Base-by-base conservation (phyloP, 2,329 filamentous ascomycete genomes). In the Sclerotinia nivalis region DNA sequence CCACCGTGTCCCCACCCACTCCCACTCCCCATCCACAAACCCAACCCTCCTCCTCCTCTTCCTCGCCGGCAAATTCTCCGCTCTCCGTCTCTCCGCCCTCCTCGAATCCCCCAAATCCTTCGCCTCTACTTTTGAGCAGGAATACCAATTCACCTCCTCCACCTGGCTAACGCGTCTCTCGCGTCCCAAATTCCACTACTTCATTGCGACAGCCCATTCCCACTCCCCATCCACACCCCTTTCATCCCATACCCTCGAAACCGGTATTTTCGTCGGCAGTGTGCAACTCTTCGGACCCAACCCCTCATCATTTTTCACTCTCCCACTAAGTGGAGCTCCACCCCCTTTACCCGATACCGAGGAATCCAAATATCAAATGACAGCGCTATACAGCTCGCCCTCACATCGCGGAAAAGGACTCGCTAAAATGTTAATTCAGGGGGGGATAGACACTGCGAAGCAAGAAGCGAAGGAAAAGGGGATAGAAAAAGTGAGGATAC, bases 1-100 rank as follows among this genome's bases (percentile, higher is more conserved):
- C 28, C 73, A 75, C 49, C 71, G 25, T 37, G 20, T 50, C 4
- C 45, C 60, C 25, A 34, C 28, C 50, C 25, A 68, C 49, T 20
- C 28, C 50, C 25, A 68, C 40, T 20, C 75, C n/a, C 72, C 73
- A 22, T 71, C 71, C 18, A 55, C 70, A 40, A 68, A 74, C 45
- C 64, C 69, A 8, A 56, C 25, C 4, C 69, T 75, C n/a, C 71
- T 75, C n/a, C 71, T 74, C 31, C 66, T 72, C 20, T 76, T 74
- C 60, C 68, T 74, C n/a, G 71, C 74, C 13, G 75, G 74, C 1
- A 76, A 75, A 72, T 76, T 73, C 66, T 66, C 73, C n/a, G 59
- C 74, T 20, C 71, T 79, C 2, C 76, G 77, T 18, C 77, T 80
- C 8, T 73, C 75, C 45, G 79, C 77, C 10, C 71, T 80, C 28